Percentiles rank a stretch among this genome's conserved stretches.
Conservation (phyloP, 768 basidiomycete genomes). For the Lactarius sp. region DNA sequence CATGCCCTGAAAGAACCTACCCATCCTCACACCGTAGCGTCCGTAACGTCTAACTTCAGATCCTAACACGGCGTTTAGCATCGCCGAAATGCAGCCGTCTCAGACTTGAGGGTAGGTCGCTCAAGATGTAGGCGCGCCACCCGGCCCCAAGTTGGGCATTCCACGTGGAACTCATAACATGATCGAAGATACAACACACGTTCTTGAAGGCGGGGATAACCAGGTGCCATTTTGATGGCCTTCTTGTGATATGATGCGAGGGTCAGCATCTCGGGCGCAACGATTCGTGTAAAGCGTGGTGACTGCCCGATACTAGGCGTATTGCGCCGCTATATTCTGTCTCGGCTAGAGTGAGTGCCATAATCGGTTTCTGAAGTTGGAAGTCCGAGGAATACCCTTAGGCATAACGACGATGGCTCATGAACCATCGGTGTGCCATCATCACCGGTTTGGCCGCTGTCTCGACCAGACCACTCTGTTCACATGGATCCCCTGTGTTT, state of each 20-base stretch:
- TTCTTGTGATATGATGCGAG: neutral
- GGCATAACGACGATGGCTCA: neutral
- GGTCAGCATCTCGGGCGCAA: neutral
- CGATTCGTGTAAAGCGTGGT: neutral
- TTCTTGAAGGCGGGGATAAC: neutral
- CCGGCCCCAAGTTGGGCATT: neutral
- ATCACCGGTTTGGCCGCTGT: neutral
- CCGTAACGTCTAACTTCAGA: neutral
- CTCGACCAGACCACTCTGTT: neutral
- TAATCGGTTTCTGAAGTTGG: slow-evolving; percentile 3
- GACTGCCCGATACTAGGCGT: neutral
- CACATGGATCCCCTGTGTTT: neutral
- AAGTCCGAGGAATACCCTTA: neutral
- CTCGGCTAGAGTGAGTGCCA: slow-evolving; percentile 4
- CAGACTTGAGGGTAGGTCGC: neutral
- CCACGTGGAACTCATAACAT: neutral
- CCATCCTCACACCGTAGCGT: neutral
- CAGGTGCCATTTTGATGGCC: neutral
- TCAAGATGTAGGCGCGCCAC: neutral
- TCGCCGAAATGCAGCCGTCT: neutral
- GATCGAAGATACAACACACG: neutral
- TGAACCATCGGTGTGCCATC: neutral
- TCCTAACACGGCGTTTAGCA: neutral
- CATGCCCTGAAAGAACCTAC: neutral
- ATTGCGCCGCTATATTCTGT: neutral